A percentile compares a stretch with the other conserved stretches of the same genome.
phyloP scores from a whole-genome alignment of 352 stramenopile species.

The Aphanomyces invadans region DNA sequence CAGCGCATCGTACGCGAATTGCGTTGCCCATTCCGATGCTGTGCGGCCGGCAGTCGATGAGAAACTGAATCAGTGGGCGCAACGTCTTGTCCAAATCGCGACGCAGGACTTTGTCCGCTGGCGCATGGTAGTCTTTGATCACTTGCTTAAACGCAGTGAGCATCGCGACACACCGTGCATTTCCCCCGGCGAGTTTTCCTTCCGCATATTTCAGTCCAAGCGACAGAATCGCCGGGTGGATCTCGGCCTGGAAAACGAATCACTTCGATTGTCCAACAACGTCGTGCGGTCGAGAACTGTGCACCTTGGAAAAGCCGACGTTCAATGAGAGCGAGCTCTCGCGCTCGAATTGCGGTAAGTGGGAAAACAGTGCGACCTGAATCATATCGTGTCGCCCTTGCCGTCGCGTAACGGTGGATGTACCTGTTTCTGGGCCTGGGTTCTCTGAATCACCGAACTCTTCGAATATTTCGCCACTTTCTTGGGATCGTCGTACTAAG shows the following conservation, averaged over 20 bases:
- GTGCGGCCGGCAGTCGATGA: conserved; percentile 91
- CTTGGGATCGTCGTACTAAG: conserved; percentile 78
- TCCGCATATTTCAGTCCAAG: conserved; percentile 89
- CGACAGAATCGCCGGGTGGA: conserved; percentile 86
- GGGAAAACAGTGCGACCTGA: conserved; percentile 65
- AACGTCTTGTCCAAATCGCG: conserved; percentile 85
- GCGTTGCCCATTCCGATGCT: conserved; percentile 94
- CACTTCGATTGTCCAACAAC: no score
- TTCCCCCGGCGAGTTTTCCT: conserved; percentile 83
- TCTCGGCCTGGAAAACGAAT: conserved; percentile 41
- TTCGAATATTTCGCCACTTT: conserved; percentile 70
- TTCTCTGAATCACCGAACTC: conserved; percentile 53
- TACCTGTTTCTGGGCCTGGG: conserved; percentile 63
- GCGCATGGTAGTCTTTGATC: conserved; percentile 85
- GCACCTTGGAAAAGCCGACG: conserved; percentile 47
- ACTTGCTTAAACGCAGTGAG: conserved; percentile 87
- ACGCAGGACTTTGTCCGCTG: conserved; percentile 57
- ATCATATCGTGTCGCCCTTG: no score
- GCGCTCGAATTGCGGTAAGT: conserved; percentile 77
- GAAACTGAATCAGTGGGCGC: conserved; percentile 91
- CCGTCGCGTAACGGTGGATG: no score
- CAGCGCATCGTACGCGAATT: conserved; percentile 47
- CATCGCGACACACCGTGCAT: conserved; percentile 91
- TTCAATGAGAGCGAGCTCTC: conserved; percentile 69
- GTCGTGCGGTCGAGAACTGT: no score